phyloP scores from a whole-genome alignment of 441 rosid species.

The Populus hybrid region DNA sequence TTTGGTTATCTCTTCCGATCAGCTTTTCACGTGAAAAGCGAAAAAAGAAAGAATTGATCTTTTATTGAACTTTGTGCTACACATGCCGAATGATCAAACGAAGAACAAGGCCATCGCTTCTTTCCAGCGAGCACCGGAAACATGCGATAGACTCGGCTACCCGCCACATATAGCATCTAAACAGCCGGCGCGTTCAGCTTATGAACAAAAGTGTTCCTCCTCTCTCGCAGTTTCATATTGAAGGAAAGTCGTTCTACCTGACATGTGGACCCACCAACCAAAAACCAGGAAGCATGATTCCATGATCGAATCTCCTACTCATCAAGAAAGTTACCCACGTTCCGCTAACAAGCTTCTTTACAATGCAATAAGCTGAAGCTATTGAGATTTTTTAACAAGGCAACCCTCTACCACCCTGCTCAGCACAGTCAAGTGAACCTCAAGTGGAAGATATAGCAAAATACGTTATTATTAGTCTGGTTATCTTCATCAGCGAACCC shows the following conservation, averaged over 20 bases:
- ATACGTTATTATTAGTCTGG: conserved; percentile 11
- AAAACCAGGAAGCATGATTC: conserved; percentile 13
- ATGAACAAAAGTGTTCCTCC: neutral
- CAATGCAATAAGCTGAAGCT: conserved; percentile 24
- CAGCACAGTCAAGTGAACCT: neutral
- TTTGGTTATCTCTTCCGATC: no score
- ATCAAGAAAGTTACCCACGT: neutral
- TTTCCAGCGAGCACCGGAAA: neutral
- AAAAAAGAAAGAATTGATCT: no score
- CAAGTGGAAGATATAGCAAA: neutral
- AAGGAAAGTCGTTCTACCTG: neutral
- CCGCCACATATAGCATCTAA: neutral
- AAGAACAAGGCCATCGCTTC: neutral
- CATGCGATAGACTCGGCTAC: neutral
- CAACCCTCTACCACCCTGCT: conserved; percentile 13
- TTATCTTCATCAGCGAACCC: conserved; percentile 17
- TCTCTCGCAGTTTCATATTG: neutral
- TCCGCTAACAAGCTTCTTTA: conserved; percentile 21
- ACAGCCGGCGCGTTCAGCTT: neutral
- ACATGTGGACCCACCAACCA: no score
- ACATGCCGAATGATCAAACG: neutral
- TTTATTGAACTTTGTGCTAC: neutral
- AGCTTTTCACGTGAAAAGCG: no score
- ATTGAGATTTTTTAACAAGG: neutral
- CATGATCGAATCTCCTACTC: conserved; percentile 13